Evolutionary conservation across 495 filamentous ascomycete species (phyloP).

Genomic region (Immersiella caudata): DNA sequence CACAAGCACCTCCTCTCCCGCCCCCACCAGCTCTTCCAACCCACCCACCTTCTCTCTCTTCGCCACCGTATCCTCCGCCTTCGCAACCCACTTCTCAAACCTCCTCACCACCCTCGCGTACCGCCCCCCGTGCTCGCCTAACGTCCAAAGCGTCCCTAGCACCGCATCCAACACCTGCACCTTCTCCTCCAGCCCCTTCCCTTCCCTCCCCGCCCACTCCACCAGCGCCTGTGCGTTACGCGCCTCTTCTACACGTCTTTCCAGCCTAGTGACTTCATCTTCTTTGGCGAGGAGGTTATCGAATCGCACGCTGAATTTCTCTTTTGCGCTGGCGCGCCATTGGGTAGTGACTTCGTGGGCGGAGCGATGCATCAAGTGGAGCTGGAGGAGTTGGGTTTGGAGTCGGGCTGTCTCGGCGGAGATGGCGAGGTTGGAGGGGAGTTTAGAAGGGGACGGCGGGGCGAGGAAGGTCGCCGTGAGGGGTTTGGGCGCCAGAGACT

Average conservation of each 20-base stretch:
- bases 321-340: slow-evolving; percentile 54
- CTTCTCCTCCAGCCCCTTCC: slow-evolving; percentile 49
- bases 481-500: slow-evolving; percentile 57
- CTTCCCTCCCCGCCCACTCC: slow-evolving; percentile 26
- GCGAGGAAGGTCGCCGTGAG: slow-evolving; percentile 57
- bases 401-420: slow-evolving; percentile 64
- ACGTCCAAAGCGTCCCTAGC: slow-evolving; percentile 52
- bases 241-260: slow-evolving; percentile 39
- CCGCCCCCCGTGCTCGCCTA: slow-evolving; percentile 53
- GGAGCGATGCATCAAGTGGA: slow-evolving; percentile 66
- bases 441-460: slow-evolving; percentile 55
- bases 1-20: slow-evolving; percentile 39
- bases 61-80: slow-evolving; percentile 45
- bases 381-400: slow-evolving; percentile 73
- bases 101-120: slow-evolving; percentile 49
- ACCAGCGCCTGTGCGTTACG: slow-evolving; percentile 43
- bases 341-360: slow-evolving; percentile 36
- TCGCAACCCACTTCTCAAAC: slow-evolving; percentile 56
- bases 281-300: slow-evolving; percentile 38
- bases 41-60: slow-evolving; percentile 24
- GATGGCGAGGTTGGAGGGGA: slow-evolving; percentile 55
- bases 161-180: slow-evolving; percentile 56
- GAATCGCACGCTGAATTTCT: slow-evolving; percentile 46
- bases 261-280: slow-evolving; percentile 34
- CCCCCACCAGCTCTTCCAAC: slow-evolving; percentile 30